Evolutionary conservation across 768 basidiomycete species (phyloP).

Genomic region (Boletus tylopilopsis): DNA sequence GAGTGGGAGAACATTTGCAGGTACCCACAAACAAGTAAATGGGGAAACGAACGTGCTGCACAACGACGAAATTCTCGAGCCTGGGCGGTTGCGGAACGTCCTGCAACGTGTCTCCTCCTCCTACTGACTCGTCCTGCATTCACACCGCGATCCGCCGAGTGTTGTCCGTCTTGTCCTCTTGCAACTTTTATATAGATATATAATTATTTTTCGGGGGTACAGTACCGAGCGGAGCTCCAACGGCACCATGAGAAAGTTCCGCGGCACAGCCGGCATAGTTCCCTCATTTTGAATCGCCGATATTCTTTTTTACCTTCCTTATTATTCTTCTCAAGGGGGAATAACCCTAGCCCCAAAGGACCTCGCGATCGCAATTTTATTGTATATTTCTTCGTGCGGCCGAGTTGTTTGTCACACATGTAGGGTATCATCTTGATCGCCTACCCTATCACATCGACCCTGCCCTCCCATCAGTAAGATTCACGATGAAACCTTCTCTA

Average conservation of each 20-base stretch:
- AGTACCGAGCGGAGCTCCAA: slow-evolving; percentile 30
- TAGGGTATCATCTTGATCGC: slow-evolving; percentile 33
- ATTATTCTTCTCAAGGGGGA: slow-evolving; percentile 5
- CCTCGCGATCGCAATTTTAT: slow-evolving; percentile 21
- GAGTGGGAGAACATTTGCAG: slow-evolving; percentile 30
- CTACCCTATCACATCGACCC: slow-evolving; percentile 38
- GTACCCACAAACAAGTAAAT: slow-evolving; percentile 10
- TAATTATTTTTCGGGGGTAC: too few species aligned
- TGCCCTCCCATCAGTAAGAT: slow-evolving; percentile 32
- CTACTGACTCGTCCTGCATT: background rate
- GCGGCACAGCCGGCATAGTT: slow-evolving; percentile 29
- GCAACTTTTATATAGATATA: too few species aligned
- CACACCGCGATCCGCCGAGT: slow-evolving; percentile 17
- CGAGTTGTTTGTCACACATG: too few species aligned
- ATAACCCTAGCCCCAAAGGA: slow-evolving; percentile 22
- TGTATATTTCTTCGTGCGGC: too few species aligned
- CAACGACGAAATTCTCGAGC: slow-evolving; percentile 1
- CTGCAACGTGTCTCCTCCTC: slow-evolving; percentile 4
- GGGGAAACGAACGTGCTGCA: slow-evolving; percentile 21
- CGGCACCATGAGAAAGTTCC: slow-evolving; percentile 17
- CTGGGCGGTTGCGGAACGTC: slow-evolving; percentile 10
- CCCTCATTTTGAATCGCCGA: slow-evolving; percentile 28
- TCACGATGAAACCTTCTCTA: slow-evolving; percentile 26
- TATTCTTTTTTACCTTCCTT: background rate
- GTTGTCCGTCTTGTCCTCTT: background rate